Evolutionary conservation across 1,284 basidiomycete genomes (phyloP), one percentile per base, ranked within the genome.

Genomic region (Cryptococcus sp.): DNA sequence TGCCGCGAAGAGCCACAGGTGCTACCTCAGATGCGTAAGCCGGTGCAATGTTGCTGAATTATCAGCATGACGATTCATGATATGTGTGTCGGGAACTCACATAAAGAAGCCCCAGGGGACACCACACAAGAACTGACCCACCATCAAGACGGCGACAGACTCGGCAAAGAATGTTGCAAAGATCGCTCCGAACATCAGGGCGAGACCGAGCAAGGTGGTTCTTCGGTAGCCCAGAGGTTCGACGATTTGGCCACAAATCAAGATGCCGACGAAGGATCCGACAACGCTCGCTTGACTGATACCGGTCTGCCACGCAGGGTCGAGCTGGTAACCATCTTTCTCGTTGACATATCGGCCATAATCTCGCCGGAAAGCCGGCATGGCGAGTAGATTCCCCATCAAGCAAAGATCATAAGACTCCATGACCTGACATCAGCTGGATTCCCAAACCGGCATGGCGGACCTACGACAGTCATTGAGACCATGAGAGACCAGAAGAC

Each of bases 401-500:
- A 46, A 21, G 9, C 11, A 26, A 11, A 46, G 12, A 16, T 46
- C 34, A 23, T 46, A 46, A 21, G 31, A 31, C 19, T 46, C 44
- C 44, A 46, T 46, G 18, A 25, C 44, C 6, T 11, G 5, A 21
- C 21, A 25, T 5, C 14, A 31, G 14, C 14, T 14, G 14, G 28
- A 31, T 7, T 31, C 28, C 9, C 28, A 7, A 31, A 7, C 28
- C 9, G 14, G 9, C 9, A 7, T 31, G 28, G 7, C 28, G 7
- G 28, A 31, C 28, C 14, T 14, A 31, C 28, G 28, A 31, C 28
- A 7, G 28, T 31, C 28, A 31, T 66, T 12, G 68, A 71, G 47
- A 77, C 72, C 45, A 75, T 46, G 46, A 75, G 54, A 33, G 69
- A 69, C 74, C 73, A 78, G 24, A 54, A 53, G 49, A 75, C 69